phyloP scores from a whole-genome alignment of 306 rosid genomes.

The Cicer pinnatifidum region DNA sequence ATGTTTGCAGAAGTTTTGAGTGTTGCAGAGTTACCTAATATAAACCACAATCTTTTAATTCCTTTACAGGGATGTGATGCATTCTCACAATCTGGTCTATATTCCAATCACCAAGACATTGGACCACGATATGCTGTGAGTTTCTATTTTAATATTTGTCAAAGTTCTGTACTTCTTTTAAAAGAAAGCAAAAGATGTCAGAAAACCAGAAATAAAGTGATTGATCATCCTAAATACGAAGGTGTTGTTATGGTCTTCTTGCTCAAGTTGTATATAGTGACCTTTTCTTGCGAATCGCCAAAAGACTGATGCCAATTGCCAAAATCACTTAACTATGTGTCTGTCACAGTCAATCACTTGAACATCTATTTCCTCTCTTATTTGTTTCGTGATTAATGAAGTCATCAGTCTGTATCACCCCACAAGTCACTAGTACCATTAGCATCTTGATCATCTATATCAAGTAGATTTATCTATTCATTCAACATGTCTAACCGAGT shows the following conservation, averaged over 20 bases:
- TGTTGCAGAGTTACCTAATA: background rate
- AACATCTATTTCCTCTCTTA: constrained; percentile 28
- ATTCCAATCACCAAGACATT: constrained; percentile 93
- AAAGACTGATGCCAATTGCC: constrained; percentile 15
- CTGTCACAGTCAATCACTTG: constrained; percentile 9
- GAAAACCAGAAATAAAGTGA: background rate
- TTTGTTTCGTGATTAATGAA: constrained; percentile 23
- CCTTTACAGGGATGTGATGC: constrained; percentile 86
- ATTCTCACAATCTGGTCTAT: constrained; percentile 90
- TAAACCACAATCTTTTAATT: constrained; percentile 27
- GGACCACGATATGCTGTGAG: constrained; percentile 97
- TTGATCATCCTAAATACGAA: constrained; percentile 7
- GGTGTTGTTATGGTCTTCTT: constrained; percentile 1
- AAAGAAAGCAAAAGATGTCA: background rate
- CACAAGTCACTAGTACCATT: background rate
- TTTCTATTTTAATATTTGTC: constrained; percentile 40
- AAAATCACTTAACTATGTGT: background rate
- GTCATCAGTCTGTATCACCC: background rate
- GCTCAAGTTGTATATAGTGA: constrained; percentile 31
- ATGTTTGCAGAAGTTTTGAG: constrained; percentile 1
- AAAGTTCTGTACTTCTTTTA: background rate
- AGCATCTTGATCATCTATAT: background rate
- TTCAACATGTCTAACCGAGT: constrained; percentile 4
- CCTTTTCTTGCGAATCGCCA: background rate
- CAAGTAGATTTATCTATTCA: constrained; percentile 10